Evolutionary conservation across 2,329 filamentous ascomycete species (phyloP), one percentile per base, ranked within the genome.

Genomic region (Periconia macrospinosa): DNA sequence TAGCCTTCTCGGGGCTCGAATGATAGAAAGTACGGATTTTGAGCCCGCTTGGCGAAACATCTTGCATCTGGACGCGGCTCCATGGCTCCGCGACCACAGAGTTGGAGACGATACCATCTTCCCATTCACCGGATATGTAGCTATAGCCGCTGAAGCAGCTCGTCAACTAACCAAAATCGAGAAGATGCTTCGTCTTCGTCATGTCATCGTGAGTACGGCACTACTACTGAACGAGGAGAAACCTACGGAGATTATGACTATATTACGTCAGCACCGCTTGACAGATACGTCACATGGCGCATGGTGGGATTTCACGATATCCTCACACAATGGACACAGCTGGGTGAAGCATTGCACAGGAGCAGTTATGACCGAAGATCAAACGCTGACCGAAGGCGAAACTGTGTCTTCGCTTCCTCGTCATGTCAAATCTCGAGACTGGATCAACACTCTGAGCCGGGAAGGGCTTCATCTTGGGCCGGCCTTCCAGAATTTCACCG

Each of bases 61-160:
- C 1, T 56, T 81, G 2, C 61, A 66, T 6, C 45, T 76, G 0
- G 56, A 66, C 0, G 67, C 78, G 33, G 58, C 68, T 0, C 72
- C 76, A 0, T 83, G 81, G 81, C 45, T 82, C 1, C 54, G 57
- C 0, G 77, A 79, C 40, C 79, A 84, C 57, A 68, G 46, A 1
- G 18, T 83, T 1, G 66, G 71, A 1, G 62, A 63, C 0, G 64
- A 73, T 7, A 63, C 76, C 2, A 62, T 82, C 1, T 78, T 78
- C 41, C 80, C 80, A 0, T 71, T 59, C 2, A 74, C 79, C 0
- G 78, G 69, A 0, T 80, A 77, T 52, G 49, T 81, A 1, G 65
- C 71, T 8, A 78, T 81, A 68, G 58, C 75, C 3, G 59, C 62
- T 5, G 72, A 76, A 56, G 72, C 70, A 14, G 43, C 63, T 1